A percentile compares a stretch with the other conserved stretches of the same genome.
phyloP scores from a whole-genome alignment of 1,284 basidiomycete genomes.

The Cryptococcus sp. region DNA sequence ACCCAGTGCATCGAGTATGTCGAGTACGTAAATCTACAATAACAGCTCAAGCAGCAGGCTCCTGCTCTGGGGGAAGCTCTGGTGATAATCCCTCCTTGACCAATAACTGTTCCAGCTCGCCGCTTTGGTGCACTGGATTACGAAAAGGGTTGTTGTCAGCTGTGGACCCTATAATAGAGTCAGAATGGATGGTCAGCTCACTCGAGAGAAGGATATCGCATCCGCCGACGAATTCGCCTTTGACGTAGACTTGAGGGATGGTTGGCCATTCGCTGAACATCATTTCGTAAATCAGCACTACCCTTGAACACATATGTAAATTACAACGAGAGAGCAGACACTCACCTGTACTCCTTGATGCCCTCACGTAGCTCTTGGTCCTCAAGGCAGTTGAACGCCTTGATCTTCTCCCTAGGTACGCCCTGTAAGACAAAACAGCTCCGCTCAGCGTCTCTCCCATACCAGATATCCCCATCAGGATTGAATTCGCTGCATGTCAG shows the following conservation, averaged over 20 bases:
- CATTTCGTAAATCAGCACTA: slow-evolving; percentile 14
- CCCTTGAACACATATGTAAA: not conserved
- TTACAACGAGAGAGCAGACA: slow-evolving; percentile 21
- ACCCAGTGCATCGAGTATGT: not conserved
- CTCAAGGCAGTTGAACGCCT: slow-evolving; percentile 86
- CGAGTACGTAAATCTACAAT: slow-evolving; percentile 7
- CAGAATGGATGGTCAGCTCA: slow-evolving; percentile 57
- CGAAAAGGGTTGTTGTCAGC: not conserved
- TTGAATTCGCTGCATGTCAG: not conserved
- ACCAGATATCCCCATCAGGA: not conserved
- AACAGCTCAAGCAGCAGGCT: slow-evolving; percentile 8
- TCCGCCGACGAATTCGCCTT: slow-evolving; percentile 94
- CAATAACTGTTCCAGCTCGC: slow-evolving; percentile 84
- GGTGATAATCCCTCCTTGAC: slow-evolving; percentile 71
- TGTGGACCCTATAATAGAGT: not conserved
- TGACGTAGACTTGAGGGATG: slow-evolving; percentile 91
- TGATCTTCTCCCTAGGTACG: slow-evolving; percentile 74
- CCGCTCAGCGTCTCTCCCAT: not conserved
- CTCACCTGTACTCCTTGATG: slow-evolving; percentile 96
- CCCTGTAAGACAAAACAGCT: slow-evolving; percentile 60
- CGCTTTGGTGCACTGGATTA: slow-evolving; percentile 85
- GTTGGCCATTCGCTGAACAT: slow-evolving; percentile 88
- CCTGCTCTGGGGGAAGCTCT: slow-evolving; percentile 46
- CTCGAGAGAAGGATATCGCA: slow-evolving; percentile 93
- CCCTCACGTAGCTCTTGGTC: slow-evolving; percentile 69